Conservation (phyloP, 345 rosid species). For the Capsella bursapastoris region DNA sequence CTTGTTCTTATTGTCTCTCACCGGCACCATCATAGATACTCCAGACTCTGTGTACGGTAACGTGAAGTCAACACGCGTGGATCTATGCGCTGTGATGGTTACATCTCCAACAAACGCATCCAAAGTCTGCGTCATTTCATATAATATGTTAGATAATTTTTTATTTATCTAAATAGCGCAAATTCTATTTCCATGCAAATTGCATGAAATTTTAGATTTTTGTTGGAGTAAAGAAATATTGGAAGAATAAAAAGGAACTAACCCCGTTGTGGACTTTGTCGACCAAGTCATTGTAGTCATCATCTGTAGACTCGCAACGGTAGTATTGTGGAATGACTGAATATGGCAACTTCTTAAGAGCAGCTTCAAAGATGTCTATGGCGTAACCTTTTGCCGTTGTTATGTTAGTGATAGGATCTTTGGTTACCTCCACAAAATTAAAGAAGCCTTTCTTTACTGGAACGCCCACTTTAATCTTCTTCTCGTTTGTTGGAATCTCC, state of each 20-base stretch:
- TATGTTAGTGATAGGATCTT: not conserved
- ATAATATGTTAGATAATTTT: not conserved
- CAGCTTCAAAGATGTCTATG: constrained; percentile 46
- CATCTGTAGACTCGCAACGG: not conserved
- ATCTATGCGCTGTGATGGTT: constrained; percentile 58
- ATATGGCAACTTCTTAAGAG: constrained; percentile 36
- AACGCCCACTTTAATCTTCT: constrained; percentile 51
- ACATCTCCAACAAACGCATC: constrained; percentile 74
- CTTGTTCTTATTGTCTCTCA: constrained; percentile 45
- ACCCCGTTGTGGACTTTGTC: constrained; percentile 50
- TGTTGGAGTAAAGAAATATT: not conserved
- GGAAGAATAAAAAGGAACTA: not conserved
- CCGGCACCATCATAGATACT: constrained; percentile 68
- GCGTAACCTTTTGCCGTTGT: constrained; percentile 37
- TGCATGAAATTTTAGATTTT: not conserved
- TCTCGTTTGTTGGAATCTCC: constrained; percentile 43
- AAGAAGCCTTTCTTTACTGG: constrained; percentile 45
- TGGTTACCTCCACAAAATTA: constrained; percentile 35
- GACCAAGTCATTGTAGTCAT: constrained; percentile 46
- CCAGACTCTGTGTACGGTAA: constrained; percentile 74
- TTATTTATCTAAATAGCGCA: not conserved
- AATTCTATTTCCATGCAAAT: too few species aligned
- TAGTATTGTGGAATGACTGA: constrained; percentile 40
- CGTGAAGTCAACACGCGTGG: constrained; percentile 62
- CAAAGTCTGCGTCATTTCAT: constrained; percentile 42